Conservation (phyloP, 495 filamentous ascomycete genomes). For the Bathelium albidoporum region DNA sequence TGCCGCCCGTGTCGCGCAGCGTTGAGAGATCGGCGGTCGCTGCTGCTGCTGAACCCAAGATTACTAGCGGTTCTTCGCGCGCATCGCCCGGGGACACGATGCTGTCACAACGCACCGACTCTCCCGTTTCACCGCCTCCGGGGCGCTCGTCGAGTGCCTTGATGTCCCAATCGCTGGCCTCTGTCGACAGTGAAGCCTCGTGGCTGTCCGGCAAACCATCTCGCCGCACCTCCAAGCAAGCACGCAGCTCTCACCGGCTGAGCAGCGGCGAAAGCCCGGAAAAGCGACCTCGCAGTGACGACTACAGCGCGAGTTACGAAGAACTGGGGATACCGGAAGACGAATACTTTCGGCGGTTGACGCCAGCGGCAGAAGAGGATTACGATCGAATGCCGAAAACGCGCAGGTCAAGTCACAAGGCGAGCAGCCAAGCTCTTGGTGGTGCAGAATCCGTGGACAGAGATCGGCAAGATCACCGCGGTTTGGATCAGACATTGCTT, state of each 20-base stretch:
- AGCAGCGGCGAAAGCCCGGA: slow-evolving; percentile 39
- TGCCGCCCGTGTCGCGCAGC: not conserved
- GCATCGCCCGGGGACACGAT: slow-evolving; percentile 11
- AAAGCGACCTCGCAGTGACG: slow-evolving; percentile 29
- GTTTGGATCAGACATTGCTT: slow-evolving; percentile 1
- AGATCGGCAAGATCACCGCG: not conserved
- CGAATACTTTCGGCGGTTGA: slow-evolving; percentile 50
- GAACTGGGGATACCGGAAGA: slow-evolving; percentile 55
- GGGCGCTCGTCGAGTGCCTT: slow-evolving; percentile 27
- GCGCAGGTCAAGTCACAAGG: slow-evolving; percentile 22
- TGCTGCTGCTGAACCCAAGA: slow-evolving; percentile 12
- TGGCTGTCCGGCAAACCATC: slow-evolving; percentile 73
- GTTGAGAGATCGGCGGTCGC: slow-evolving; percentile 13
- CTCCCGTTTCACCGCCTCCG: slow-evolving; percentile 26
- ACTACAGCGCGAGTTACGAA: slow-evolving; percentile 43
- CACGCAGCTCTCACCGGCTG: slow-evolving; percentile 34
- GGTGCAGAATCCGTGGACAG: slow-evolving; percentile 21
- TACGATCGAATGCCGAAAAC: slow-evolving; percentile 10
- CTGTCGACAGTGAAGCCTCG: slow-evolving; percentile 82
- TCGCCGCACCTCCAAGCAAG: slow-evolving; percentile 41
- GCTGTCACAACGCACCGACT: slow-evolving; percentile 21
- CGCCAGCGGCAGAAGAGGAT: slow-evolving; percentile 34
- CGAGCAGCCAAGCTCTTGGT: slow-evolving; percentile 23
- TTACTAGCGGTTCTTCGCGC: not conserved
- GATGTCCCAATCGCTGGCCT: slow-evolving; percentile 66